phyloP scores from a whole-genome alignment of 164 flowering plant species.

The Taxillus chinensis region DNA sequence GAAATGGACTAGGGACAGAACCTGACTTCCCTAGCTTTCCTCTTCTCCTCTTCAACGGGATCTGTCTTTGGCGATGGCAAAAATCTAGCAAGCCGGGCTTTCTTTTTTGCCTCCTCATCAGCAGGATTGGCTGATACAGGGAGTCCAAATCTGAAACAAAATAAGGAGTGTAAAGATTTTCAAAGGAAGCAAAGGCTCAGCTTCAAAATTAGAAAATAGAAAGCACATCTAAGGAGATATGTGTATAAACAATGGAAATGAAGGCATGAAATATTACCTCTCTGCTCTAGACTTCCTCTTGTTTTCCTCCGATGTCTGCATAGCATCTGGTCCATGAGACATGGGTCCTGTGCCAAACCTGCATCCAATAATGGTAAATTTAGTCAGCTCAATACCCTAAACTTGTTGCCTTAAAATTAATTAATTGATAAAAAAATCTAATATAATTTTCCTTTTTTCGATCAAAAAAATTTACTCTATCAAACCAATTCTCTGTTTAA shows the following conservation, averaged over 20 bases:
- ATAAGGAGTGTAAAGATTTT: neutral
- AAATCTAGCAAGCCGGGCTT: slow-evolving; percentile 54
- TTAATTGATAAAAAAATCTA: too few species aligned
- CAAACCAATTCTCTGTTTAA: too few species aligned
- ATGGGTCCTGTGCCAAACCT: slow-evolving; percentile 67
- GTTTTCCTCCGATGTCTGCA: slow-evolving; percentile 51
- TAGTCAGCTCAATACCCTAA: too few species aligned
- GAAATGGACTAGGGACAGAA: neutral
- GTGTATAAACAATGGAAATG: neutral
- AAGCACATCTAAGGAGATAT: too few species aligned
- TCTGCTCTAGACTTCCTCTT: slow-evolving; percentile 96
- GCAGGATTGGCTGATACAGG: slow-evolving; percentile 21
- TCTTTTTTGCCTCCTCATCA: slow-evolving; percentile 68
- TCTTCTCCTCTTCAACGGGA: neutral
- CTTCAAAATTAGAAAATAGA: too few species aligned
- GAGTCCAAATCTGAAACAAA: slow-evolving; percentile 58
- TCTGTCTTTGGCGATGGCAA: neutral
- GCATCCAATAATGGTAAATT: slow-evolving; percentile 4
- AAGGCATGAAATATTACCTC: slow-evolving; percentile 36
- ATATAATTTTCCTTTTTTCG: too few species aligned
- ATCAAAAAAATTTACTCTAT: too few species aligned
- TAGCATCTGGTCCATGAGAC: slow-evolving; percentile 26
- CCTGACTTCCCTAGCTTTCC: neutral
- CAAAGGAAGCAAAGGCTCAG: too few species aligned
- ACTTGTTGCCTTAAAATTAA: too few species aligned